Evolutionary conservation across 805 yeast species (phyloP).

Genomic region (Saccharomycopsis sp.): DNA sequence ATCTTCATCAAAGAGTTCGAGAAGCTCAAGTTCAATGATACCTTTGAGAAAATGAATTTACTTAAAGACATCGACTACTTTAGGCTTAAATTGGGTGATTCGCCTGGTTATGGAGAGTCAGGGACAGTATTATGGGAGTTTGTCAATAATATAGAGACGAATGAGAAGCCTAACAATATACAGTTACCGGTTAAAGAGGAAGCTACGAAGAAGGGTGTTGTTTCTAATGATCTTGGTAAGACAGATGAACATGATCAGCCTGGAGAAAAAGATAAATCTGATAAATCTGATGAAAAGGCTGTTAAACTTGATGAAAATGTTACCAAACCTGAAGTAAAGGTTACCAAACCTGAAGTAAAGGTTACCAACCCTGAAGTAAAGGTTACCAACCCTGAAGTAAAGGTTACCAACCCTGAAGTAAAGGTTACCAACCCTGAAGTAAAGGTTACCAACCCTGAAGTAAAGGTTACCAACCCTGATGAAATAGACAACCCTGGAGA

Average conservation of each 20-base stretch:
- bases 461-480: not conserved
- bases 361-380: not conserved
- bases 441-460: constrained; percentile 1
- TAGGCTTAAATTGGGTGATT: constrained; percentile 50
- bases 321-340: not conserved
- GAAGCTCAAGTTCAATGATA: constrained; percentile 41
- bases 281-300: not conserved
- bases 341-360: not conserved
- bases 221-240: not conserved
- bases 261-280: not conserved
- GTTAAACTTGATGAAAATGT: not conserved
- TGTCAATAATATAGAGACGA: constrained; percentile 38
- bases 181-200: constrained; percentile 6
- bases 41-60: constrained; percentile 46
- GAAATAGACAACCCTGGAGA: not conserved
- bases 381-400: not conserved
- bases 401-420: not conserved
- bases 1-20: constrained; percentile 47
- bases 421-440: not conserved
- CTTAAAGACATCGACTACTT: constrained; percentile 59
- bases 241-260: not conserved
- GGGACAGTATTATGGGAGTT: constrained; percentile 60
- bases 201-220: not conserved
- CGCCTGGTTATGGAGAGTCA: constrained; percentile 54
- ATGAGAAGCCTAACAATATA: constrained; percentile 18